These are phyloP conservation scores for Aspergillus sp. DNA, from an alignment of 2,329 filamentous ascomycete genomes.

Conservation along the genomic window DNA sequence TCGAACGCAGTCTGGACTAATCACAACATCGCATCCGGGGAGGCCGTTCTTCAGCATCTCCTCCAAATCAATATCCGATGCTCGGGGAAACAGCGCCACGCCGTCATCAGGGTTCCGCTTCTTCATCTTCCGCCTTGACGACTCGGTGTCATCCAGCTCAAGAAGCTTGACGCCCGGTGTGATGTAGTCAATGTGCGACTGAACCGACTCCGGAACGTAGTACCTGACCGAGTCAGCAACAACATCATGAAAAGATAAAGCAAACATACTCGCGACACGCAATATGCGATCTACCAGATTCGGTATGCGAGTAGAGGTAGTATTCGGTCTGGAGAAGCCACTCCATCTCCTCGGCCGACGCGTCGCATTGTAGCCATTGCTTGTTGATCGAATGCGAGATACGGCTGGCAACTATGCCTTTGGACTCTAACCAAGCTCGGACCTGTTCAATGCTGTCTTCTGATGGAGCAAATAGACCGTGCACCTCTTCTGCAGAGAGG, in stretches of 20 bases:
- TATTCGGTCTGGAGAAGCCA: constrained; percentile 58
- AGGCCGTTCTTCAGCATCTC: constrained; percentile 14
- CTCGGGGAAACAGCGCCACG: no score
- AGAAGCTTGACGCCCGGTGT: constrained; percentile 50
- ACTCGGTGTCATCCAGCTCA: not conserved
- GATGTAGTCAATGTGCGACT: constrained; percentile 60
- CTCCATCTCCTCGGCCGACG: constrained; percentile 59
- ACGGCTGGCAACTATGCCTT: constrained; percentile 55
- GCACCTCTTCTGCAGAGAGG: constrained; percentile 49
- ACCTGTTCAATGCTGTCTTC: constrained; percentile 55
- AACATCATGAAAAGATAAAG: not conserved
- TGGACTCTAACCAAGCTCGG: constrained; percentile 57
- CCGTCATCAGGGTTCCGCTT: not conserved
- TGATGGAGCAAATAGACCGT: constrained; percentile 48
- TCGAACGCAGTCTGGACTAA: constrained; percentile 49
- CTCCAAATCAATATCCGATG: not conserved
- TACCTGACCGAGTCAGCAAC: constrained; percentile 37
- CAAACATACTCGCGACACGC: constrained; percentile 43
- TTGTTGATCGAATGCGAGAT: constrained; percentile 57
- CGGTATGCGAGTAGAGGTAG: constrained; percentile 53
- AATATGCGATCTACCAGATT: constrained; percentile 34
- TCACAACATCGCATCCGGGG: constrained; percentile 34
- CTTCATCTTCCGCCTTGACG: not conserved
- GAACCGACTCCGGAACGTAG: constrained; percentile 54
- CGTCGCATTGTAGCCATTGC: constrained; percentile 61